A percentile compares a stretch with the other conserved stretches of the same genome.
These are phyloP conservation scores for Leccinum uliginosum DNA, from an alignment of 768 basidiomycete genomes.

Conservation along the genomic window DNA sequence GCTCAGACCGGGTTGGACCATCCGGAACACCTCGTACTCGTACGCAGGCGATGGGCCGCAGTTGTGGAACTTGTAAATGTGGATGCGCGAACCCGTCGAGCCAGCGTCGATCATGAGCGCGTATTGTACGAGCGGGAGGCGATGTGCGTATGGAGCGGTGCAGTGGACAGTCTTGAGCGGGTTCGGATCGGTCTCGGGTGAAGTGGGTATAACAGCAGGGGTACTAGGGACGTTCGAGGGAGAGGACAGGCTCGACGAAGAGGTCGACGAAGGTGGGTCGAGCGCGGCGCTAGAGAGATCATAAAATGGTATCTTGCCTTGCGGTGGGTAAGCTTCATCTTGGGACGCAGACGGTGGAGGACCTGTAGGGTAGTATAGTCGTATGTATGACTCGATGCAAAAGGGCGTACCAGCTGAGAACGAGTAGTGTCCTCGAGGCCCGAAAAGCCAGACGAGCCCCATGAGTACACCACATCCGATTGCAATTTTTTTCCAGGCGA, in stretches of 20 bases:
- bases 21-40: slow-evolving; percentile 92
- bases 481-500: slow-evolving; percentile 65
- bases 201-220: slow-evolving; percentile 35
- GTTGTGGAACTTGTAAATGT: slow-evolving; percentile 98
- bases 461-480: slow-evolving; percentile 55
- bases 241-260: not conserved
- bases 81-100: slow-evolving; percentile 94
- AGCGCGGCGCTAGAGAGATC: not conserved
- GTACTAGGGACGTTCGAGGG: not conserved
- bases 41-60: slow-evolving; percentile 70
- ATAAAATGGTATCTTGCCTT: slow-evolving; percentile 11
- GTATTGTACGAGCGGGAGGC: slow-evolving; percentile 72
- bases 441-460: slow-evolving; percentile 63
- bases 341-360: slow-evolving; percentile 17
- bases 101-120: slow-evolving; percentile 98
- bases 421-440: slow-evolving; percentile 35
- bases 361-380: slow-evolving; percentile 1
- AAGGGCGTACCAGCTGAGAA: slow-evolving; percentile 18
- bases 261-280: not conserved
- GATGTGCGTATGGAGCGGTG: slow-evolving; percentile 45
- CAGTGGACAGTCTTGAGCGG: slow-evolving; percentile 72
- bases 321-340: slow-evolving; percentile 22
- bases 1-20: slow-evolving; percentile 77
- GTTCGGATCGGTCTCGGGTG: slow-evolving; percentile 73
- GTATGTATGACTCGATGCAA: not conserved